phyloP scores from a whole-genome alignment of 768 basidiomycete genomes.

The Pleurotus pulmonarius region DNA sequence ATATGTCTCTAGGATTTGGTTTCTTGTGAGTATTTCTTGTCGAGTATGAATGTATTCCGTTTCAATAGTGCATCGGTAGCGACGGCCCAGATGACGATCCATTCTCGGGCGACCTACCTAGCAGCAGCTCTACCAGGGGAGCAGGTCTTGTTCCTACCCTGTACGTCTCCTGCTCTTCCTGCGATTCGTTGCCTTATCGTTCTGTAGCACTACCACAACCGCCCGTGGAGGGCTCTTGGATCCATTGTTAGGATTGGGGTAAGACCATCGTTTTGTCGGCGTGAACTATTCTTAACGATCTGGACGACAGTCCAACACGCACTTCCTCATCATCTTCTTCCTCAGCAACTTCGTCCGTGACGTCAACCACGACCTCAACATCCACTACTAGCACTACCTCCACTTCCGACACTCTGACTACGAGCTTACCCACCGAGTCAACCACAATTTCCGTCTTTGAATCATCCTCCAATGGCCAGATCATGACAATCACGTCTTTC shows the following conservation, averaged over 20 bases:
- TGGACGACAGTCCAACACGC: too few species aligned
- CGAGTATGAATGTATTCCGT: background rate
- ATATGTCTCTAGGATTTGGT: background rate
- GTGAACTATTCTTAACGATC: too few species aligned
- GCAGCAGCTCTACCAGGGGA: too few species aligned
- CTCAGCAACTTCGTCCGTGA: conserved; percentile 8
- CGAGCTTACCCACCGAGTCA: conserved; percentile 12
- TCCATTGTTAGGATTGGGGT: background rate
- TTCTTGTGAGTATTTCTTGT: conserved; percentile 1
- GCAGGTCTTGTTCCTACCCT: too few species aligned
- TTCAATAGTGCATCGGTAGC: background rate
- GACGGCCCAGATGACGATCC: background rate
- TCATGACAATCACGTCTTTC: conserved; percentile 27
- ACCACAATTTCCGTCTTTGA: conserved; percentile 13
- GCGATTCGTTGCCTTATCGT: too few species aligned
- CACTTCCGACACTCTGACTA: conserved; percentile 11
- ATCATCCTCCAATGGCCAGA: conserved; percentile 23
- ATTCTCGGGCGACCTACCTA: too few species aligned
- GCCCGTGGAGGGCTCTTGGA: background rate
- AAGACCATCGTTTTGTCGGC: too few species aligned
- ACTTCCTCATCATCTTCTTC: too few species aligned
- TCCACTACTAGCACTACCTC: conserved; percentile 12
- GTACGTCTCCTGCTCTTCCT: too few species aligned
- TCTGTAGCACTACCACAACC: background rate
- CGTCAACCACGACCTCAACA: conserved; percentile 11